A percentile compares a stretch with the other conserved stretches of the same genome.
Conservation (phyloP, 345 rosid species). For the Ceriops decandra region DNA sequence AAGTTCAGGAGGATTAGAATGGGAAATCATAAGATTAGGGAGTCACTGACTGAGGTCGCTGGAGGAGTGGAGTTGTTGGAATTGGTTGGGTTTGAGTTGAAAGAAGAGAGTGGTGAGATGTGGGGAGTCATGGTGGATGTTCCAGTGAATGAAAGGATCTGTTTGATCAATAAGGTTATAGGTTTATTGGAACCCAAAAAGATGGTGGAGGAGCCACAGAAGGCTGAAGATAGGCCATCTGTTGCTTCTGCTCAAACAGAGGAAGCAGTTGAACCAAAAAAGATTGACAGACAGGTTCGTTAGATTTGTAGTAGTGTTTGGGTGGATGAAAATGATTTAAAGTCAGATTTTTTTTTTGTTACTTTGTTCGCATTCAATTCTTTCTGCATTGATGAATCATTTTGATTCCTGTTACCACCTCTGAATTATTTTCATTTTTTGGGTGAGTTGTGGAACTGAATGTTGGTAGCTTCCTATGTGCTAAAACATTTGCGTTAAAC, state of each 20-base stretch:
- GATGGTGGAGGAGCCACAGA: conserved; percentile 22
- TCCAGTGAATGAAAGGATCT: conserved; percentile 42
- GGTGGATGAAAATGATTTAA: neutral
- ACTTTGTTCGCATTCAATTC: neutral
- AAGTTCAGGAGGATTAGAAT: conserved; percentile 80
- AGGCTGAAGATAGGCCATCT: conserved; percentile 31
- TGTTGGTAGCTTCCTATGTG: neutral
- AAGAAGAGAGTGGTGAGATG: conserved; percentile 68
- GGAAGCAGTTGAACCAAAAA: conserved; percentile 45
- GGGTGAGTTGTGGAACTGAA: neutral
- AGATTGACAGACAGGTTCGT: conserved; percentile 76
- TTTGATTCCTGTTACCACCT: neutral
- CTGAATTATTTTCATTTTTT: neutral
- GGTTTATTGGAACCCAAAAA: conserved; percentile 49
- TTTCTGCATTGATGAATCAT: neutral
- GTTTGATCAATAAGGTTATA: conserved; percentile 42
- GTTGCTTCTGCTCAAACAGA: conserved; percentile 31
- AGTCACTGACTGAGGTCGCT: conserved; percentile 63
- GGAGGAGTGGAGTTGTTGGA: conserved; percentile 84
- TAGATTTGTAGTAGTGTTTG: neutral
- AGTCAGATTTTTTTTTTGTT: neutral
- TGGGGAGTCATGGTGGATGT: conserved; percentile 68
- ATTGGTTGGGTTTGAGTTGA: conserved; percentile 62
- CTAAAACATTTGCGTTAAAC: neutral
- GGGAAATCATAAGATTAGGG: conserved; percentile 82